These are phyloP conservation scores for Asterionellopsis glacialis DNA, from an alignment of 108 stramenopile genomes.

Conservation along the genomic window DNA sequence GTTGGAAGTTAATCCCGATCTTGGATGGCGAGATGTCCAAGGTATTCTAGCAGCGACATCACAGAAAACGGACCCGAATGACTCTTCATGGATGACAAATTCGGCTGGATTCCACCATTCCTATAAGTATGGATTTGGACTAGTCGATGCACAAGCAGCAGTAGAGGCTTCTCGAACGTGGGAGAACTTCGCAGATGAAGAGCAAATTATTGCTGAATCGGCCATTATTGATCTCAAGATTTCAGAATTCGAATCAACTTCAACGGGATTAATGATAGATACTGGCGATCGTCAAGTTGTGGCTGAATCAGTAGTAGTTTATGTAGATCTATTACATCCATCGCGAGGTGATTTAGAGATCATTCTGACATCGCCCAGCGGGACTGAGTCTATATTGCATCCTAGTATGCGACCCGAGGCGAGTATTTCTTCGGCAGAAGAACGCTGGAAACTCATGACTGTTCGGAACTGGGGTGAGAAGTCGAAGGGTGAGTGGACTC, in stretches of 20 bases:
- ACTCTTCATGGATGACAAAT: slow-evolving; percentile 16
- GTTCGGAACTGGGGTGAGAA: slow-evolving; percentile 37
- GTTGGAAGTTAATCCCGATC: slow-evolving; percentile 34
- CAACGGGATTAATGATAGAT: not conserved
- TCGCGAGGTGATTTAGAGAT: slow-evolving; percentile 37
- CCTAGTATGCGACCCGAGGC: slow-evolving; percentile 27
- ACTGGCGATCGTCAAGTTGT: slow-evolving; percentile 16
- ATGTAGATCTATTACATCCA: slow-evolving; percentile 21
- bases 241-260: slow-evolving; percentile 1
- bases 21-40: slow-evolving; percentile 52
- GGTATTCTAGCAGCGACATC: slow-evolving; percentile 36
- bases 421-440: not conserved
- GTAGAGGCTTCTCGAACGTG: slow-evolving; percentile 22
- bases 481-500: slow-evolving; percentile 20
- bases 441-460: slow-evolving; percentile 41
- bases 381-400: slow-evolving; percentile 22
- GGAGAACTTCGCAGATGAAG: slow-evolving; percentile 15
- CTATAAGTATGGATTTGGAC: slow-evolving; percentile 42
- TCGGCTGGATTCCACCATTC: slow-evolving; percentile 36
- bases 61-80: slow-evolving; percentile 3
- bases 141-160: slow-evolving; percentile 37
- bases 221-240: slow-evolving; percentile 11
- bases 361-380: slow-evolving; percentile 21
- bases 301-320: slow-evolving; percentile 30
- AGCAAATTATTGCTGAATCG: slow-evolving; percentile 12